Evolutionary conservation across 2,329 filamentous ascomycete species (phyloP).

Genomic region (Aspergillus flavus): DNA sequence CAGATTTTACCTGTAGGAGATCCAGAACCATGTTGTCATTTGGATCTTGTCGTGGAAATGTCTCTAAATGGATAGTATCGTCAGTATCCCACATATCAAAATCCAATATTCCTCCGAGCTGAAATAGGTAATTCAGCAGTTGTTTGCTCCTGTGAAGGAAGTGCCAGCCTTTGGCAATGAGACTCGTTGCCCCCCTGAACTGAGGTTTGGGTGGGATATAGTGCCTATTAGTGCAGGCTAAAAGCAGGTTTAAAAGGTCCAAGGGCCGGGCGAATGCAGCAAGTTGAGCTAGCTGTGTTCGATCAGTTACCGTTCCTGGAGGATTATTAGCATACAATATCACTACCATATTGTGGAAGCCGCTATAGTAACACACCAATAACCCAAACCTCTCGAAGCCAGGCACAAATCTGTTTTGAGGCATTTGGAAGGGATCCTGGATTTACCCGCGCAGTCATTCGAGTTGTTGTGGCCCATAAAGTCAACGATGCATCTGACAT

Average conservation of each 20-base stretch:
- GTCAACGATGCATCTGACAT: constrained; percentile 78
- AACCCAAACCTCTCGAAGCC: constrained; percentile 81
- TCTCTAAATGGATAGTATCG: constrained; percentile 23
- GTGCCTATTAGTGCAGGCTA: constrained; percentile 65
- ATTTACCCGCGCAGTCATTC: constrained; percentile 66
- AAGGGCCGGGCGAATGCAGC: constrained; percentile 65
- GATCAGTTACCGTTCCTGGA: constrained; percentile 61
- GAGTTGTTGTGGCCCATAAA: constrained; percentile 71
- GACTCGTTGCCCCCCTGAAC: constrained; percentile 30
- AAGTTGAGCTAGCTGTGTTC: constrained; percentile 66
- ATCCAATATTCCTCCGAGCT: constrained; percentile 31
- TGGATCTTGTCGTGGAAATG: constrained; percentile 32
- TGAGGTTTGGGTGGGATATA: constrained; percentile 26
- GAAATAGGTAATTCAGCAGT: constrained; percentile 54
- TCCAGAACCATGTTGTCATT: constrained; percentile 47
- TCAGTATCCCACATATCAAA: constrained; percentile 30
- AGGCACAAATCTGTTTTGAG: constrained; percentile 73
- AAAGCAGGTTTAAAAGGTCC: constrained; percentile 70
- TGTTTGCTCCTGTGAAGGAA: constrained; percentile 42
- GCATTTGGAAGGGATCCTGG: constrained; percentile 69
- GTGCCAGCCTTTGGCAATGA: constrained; percentile 44
- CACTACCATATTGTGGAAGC: not conserved
- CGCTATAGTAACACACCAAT: constrained; percentile 61
- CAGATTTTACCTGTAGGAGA: constrained; percentile 49
- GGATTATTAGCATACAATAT: constrained; percentile 8